Evolutionary conservation across 2,329 filamentous ascomycete genomes (phyloP), one percentile per base, ranked within the genome.

Genomic region (Daldinia sp.): DNA sequence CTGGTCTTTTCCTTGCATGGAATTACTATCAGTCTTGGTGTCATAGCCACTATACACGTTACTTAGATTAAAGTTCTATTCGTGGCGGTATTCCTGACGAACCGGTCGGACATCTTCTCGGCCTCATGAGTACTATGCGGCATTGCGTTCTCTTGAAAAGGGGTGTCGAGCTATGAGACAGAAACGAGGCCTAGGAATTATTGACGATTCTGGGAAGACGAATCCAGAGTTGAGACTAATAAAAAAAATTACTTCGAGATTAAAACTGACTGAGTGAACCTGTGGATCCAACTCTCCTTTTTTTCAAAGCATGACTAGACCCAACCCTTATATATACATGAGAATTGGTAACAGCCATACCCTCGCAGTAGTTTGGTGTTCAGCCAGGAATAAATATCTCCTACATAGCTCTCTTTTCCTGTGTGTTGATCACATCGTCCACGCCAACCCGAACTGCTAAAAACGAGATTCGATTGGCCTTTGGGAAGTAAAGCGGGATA

Each of bases 61-160:
- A 55, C 34, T 39, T 73, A 70, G 19, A 62, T 19, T 25, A 34
- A 23, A 39, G 25, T 58, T 25, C 25, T 23, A 45, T 51, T 35
- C 23, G 47, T 32, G 48, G 21, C 32, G 45, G 27, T 50, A 15
- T 54, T 64, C 34, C 67, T 34, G 48, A 71, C 71, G 35, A 30
- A 72, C 71, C 58, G 35, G 61, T 61, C 55, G 27, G 64, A 35
- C 48, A 62, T 58, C 45, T 63, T 52, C 25, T 61, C 55, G n/a
- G 49, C 47, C 23, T 68, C 58, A 27, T 68, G 63, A 47, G 64
- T 60, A 58, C 66, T 71, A 43, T 71, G 70, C 54, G 72, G 71
- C 72, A 73, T 73, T 53, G 37, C 30, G 54, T 53, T 48, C 4
- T 6, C 17, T 39, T n/a, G n/a, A n/a, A 21, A 47, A 27, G 17